Evolutionary conservation across 2,329 filamentous ascomycete species (phyloP).

Genomic region (Hypoxylon sp.): DNA sequence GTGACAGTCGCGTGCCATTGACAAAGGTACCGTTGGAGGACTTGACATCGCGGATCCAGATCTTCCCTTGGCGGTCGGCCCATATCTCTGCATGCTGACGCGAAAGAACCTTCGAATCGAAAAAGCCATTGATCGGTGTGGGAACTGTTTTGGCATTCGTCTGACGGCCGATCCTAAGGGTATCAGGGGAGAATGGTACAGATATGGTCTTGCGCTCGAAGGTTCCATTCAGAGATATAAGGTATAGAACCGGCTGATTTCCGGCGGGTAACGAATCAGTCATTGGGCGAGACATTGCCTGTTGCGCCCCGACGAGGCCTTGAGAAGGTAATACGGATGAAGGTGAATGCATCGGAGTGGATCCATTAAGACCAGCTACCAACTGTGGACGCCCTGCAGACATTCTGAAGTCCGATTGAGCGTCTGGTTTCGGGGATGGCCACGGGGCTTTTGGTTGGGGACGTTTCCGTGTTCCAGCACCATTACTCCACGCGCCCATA

Average conservation of each 20-base stretch:
- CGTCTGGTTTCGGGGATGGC: constrained; percentile 63
- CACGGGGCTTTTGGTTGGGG: constrained; percentile 65
- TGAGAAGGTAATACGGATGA: constrained; percentile 56
- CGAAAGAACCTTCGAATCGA: constrained; percentile 97
- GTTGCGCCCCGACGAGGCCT: constrained; percentile 57
- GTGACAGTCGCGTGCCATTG: constrained; percentile 89
- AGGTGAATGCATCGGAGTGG: constrained; percentile 56
- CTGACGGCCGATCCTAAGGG: constrained; percentile 91
- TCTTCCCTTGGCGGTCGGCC: constrained; percentile 84
- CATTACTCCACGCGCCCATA: constrained; percentile 65
- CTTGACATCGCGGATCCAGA: constrained; percentile 97
- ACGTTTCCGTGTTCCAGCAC: constrained; percentile 63
- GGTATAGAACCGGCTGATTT: constrained; percentile 82
- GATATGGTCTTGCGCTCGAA: constrained; percentile 98
- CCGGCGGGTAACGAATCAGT: constrained; percentile 72
- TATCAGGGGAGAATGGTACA: constrained; percentile 94
- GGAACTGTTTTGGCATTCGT: constrained; percentile 97
- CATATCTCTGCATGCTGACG: constrained; percentile 97
- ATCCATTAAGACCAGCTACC: constrained; percentile 61
- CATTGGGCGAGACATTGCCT: constrained; percentile 73
- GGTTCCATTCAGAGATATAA: constrained; percentile 92
- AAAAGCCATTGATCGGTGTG: constrained; percentile 91
- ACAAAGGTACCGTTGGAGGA: constrained; percentile 99
- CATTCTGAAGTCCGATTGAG: constrained; percentile 62
- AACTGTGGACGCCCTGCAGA: constrained; percentile 55